Percentiles rank a stretch among this genome's conserved stretches.
Conservation (phyloP, 139 green algal genomes). For the Chlamydomonas sphaeroides region DNA sequence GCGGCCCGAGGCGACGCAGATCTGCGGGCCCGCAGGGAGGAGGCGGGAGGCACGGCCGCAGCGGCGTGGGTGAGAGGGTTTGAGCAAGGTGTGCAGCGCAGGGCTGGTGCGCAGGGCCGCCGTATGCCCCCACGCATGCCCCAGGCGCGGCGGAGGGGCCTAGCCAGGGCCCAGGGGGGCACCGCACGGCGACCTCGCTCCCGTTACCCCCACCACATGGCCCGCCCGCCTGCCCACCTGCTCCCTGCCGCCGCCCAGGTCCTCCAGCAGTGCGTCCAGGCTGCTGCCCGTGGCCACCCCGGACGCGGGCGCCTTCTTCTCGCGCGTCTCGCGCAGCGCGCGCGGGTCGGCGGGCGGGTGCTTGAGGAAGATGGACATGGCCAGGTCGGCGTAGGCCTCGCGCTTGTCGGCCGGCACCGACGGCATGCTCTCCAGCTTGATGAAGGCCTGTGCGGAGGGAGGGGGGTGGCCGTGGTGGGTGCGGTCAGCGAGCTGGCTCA, state of each 20-base stretch:
- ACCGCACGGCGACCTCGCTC: too few relatives aligned
- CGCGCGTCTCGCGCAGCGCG: conserved; percentile 38
- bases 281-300: conserved; percentile 1
- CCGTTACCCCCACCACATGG: too few relatives aligned
- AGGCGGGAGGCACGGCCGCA: too few relatives aligned
- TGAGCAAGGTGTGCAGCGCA: too few relatives aligned
- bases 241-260: conserved; percentile 50
- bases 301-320: not conserved
- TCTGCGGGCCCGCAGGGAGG: conserved; percentile 15
- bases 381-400: conserved; percentile 70
- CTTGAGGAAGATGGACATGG: conserved; percentile 82
- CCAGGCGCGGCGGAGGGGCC: too few relatives aligned
- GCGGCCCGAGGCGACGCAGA: conserved; percentile 75
- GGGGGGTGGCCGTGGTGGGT: too few relatives aligned
- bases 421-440: conserved; percentile 76
- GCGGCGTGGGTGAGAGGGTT: too few relatives aligned
- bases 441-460: conserved; percentile 67
- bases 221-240: conserved; percentile 51
- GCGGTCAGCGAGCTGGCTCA: too few relatives aligned
- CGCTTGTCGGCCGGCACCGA: conserved; percentile 54
- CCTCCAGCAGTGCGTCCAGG: conserved; percentile 60
- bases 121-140: too few relatives aligned
- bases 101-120: too few relatives aligned
- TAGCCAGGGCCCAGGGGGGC: too few relatives aligned
- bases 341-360: conserved; percentile 73